Conservation (phyloP, 2,329 filamentous ascomycete genomes). For the Ophiosphaerella narmari region DNA sequence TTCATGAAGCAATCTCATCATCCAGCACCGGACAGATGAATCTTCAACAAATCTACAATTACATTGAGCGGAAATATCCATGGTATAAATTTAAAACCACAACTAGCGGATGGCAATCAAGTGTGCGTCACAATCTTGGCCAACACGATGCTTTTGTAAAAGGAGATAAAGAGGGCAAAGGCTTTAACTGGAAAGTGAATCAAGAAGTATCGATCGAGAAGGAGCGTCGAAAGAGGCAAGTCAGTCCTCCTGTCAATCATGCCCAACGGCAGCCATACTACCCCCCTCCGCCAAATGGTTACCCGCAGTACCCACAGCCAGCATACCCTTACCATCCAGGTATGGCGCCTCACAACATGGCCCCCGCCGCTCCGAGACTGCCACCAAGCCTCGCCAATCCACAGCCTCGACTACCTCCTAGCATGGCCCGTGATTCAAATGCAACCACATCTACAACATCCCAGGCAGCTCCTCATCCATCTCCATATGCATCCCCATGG, state of each 20-base stretch:
- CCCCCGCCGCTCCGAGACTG: slow-evolving; percentile 33
- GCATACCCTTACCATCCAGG: slow-evolving; percentile 36
- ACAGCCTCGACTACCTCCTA: slow-evolving; percentile 43
- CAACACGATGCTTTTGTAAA: slow-evolving; percentile 64
- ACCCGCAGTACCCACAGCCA: slow-evolving; percentile 33
- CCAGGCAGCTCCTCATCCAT: slow-evolving; percentile 33
- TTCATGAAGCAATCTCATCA: slow-evolving; percentile 65
- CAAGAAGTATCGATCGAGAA: slow-evolving; percentile 64
- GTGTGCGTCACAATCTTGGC: slow-evolving; percentile 67
- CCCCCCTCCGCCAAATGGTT: slow-evolving; percentile 36
- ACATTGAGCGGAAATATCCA: slow-evolving; percentile 66
- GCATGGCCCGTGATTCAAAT: slow-evolving; percentile 38
- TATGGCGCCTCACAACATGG: slow-evolving; percentile 37
- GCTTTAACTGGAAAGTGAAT: slow-evolving; percentile 66
- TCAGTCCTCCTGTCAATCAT: slow-evolving; percentile 48
- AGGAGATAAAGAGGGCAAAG: slow-evolving; percentile 65
- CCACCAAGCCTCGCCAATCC: slow-evolving; percentile 31
- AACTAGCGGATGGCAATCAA: slow-evolving; percentile 69
- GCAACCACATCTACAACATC: slow-evolving; percentile 28
- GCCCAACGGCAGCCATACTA: slow-evolving; percentile 40
- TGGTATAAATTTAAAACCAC: slow-evolving; percentile 65
- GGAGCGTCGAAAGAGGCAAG: slow-evolving; percentile 57
- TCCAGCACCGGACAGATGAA: slow-evolving; percentile 62
- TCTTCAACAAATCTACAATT: slow-evolving; percentile 68
- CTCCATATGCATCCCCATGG: slow-evolving; percentile 45